These are phyloP conservation scores for Phytophthora fragariae DNA, from an alignment of 352 stramenopile genomes.

Conservation along the genomic window DNA sequence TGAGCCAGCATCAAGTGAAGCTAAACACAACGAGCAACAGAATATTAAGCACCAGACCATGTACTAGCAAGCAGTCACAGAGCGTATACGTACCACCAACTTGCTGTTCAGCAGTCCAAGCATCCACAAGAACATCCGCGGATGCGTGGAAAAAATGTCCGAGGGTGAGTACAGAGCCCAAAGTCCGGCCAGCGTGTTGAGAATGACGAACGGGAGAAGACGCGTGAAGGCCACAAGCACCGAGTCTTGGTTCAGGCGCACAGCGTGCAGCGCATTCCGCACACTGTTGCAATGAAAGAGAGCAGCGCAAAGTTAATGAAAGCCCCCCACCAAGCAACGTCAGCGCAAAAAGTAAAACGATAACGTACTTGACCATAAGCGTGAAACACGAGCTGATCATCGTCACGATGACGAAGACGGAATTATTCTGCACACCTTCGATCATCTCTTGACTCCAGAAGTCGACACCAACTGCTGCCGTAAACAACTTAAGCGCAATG, in stretches of 20 bases:
- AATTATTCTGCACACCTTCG: slow-evolving; percentile 83
- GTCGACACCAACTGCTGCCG: slow-evolving; percentile 57
- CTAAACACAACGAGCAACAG: slow-evolving; percentile 27
- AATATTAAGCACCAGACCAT: not conserved
- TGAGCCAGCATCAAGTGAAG: slow-evolving; percentile 91
- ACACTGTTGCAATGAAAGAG: slow-evolving; percentile 43
- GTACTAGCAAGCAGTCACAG: not conserved
- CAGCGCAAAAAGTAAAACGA: not conserved
- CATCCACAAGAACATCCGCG: slow-evolving; percentile 89
- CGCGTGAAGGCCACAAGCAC: slow-evolving; percentile 84
- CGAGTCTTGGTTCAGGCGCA: slow-evolving; percentile 74
- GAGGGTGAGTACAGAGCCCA: slow-evolving; percentile 81
- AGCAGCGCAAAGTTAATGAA: not conserved
- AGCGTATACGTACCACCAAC: slow-evolving; percentile 66
- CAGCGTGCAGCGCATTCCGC: slow-evolving; percentile 75
- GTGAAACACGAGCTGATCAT: slow-evolving; percentile 68
- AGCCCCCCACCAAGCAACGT: slow-evolving; percentile 6
- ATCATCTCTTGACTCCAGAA: slow-evolving; percentile 80
- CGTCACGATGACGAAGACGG: slow-evolving; percentile 76
- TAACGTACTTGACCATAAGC: slow-evolving; percentile 79
- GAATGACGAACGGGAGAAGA: slow-evolving; percentile 72
- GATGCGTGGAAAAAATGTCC: slow-evolving; percentile 77
- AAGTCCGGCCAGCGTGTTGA: slow-evolving; percentile 73
- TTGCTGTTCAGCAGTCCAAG: slow-evolving; percentile 90
- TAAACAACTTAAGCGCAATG: slow-evolving; percentile 80